phyloP scores from a whole-genome alignment of 2,329 filamentous ascomycete species.

The Epichloe coenophiala region DNA sequence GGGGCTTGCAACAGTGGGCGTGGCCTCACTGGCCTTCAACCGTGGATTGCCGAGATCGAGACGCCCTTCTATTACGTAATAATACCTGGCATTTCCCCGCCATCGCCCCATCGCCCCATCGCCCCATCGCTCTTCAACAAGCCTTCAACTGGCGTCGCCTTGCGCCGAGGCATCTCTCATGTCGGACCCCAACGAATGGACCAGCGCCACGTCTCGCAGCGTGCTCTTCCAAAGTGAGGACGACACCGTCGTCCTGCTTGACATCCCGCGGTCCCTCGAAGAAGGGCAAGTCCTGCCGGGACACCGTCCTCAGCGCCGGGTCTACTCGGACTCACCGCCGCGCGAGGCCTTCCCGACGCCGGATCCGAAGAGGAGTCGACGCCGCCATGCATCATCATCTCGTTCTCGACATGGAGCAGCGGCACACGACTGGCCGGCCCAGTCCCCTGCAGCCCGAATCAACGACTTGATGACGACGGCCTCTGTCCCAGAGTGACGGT shows the following conservation, averaged over 20 bases:
- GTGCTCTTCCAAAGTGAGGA: conserved; percentile 20
- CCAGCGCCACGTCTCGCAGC: conserved; percentile 10
- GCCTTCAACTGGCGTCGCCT: no score
- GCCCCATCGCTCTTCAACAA: no score
- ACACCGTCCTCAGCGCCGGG: conserved; percentile 22
- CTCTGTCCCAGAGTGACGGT: no score
- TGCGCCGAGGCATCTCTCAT: not conserved
- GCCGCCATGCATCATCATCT: not conserved
- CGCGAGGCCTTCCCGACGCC: conserved; percentile 36
- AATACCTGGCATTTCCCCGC: no score
- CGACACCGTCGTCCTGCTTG: conserved; percentile 43
- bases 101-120: no score
- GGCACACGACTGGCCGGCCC: conserved; percentile 18
- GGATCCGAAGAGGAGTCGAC: conserved; percentile 22
- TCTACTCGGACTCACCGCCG: conserved; percentile 32
- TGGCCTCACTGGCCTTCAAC: not conserved
- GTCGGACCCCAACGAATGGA: not conserved
- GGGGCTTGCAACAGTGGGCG: no score
- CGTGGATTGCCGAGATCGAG: conserved; percentile 9
- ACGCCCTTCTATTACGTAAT: no score
- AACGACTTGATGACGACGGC: conserved; percentile 40
- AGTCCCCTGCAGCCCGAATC: conserved; percentile 32
- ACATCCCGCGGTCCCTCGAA: conserved; percentile 58
- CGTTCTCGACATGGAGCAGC: not conserved
- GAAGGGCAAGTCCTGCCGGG: conserved; percentile 42